These are phyloP conservation scores for Naegleria gruberi DNA, from an alignment of 208 protist genomes.

Conservation along the genomic window DNA sequence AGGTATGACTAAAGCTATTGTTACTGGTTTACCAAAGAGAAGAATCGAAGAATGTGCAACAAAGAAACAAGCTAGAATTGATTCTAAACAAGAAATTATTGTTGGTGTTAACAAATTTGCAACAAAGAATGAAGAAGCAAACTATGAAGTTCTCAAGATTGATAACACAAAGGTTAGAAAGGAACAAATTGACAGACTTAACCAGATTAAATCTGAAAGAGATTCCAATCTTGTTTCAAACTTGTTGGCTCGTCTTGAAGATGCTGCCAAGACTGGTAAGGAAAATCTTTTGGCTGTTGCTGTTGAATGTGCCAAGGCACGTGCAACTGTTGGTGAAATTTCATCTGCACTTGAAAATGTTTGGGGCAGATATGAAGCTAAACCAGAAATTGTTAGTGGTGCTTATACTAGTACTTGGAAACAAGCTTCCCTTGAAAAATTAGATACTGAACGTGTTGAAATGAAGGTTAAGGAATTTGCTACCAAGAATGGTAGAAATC, in stretches of 20 bases:
- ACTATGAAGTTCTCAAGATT: constrained; percentile 67
- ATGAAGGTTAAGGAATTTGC: constrained; percentile 56
- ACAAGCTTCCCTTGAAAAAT: constrained; percentile 37
- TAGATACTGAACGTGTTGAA: constrained; percentile 33
- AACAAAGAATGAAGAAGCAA: constrained; percentile 53
- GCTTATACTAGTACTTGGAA: constrained; percentile 65
- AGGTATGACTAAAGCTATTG: constrained; percentile 69
- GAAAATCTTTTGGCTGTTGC: constrained; percentile 72
- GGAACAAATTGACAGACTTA: constrained; percentile 56
- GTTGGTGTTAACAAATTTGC: constrained; percentile 89
- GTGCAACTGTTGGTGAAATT: constrained; percentile 87
- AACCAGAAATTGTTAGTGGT: constrained; percentile 59
- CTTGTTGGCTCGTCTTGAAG: constrained; percentile 53
- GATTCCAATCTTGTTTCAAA: constrained; percentile 48
- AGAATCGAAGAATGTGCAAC: constrained; percentile 87
- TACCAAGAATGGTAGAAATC: constrained; percentile 67
- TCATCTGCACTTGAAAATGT: constrained; percentile 67
- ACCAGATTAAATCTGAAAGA: constrained; percentile 52
- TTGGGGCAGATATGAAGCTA: constrained; percentile 60
- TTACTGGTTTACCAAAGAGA: constrained; percentile 82
- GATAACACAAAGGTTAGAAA: constrained; percentile 73
- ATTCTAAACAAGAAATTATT: constrained; percentile 73
- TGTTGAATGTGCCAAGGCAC: constrained; percentile 68
- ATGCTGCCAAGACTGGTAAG: constrained; percentile 52
- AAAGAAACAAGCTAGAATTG: constrained; percentile 72